A percentile compares a stretch with the other conserved stretches of the same genome.
phyloP scores from a whole-genome alignment of 2,329 filamentous ascomycete species.

The Ceratocystis diversiconidia region DNA sequence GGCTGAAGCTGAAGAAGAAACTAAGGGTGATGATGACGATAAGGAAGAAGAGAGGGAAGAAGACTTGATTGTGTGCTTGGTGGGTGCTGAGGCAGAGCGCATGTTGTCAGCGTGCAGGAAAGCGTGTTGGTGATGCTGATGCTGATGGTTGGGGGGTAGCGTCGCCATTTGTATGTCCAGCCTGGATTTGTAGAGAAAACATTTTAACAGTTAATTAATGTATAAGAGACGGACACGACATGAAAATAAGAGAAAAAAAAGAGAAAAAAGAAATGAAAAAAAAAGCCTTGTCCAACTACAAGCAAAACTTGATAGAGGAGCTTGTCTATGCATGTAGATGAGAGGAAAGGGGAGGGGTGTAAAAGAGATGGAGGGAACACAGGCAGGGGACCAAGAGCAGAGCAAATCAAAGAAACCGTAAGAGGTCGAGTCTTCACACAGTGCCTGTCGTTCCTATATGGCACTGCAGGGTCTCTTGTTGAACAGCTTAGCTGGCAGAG shows the following conservation, averaged over 20 bases:
- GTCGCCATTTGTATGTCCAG: slow-evolving; percentile 49
- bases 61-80: slow-evolving; percentile 37
- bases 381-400: neutral
- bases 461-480: neutral
- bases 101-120: slow-evolving; percentile 34
- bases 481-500: neutral
- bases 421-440: neutral
- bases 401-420: neutral
- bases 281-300: neutral
- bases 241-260: neutral
- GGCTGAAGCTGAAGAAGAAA: slow-evolving; percentile 45
- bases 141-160: slow-evolving; percentile 46
- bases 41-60: slow-evolving; percentile 41
- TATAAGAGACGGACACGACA: neutral
- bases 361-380: neutral
- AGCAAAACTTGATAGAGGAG: neutral
- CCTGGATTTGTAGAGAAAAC: slow-evolving; percentile 15
- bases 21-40: slow-evolving; percentile 45
- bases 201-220: neutral
- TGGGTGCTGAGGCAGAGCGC: slow-evolving; percentile 19
- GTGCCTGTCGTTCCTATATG: neutral
- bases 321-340: neutral
- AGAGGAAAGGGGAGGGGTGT: neutral
- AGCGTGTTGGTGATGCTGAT: slow-evolving; percentile 24
- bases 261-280: neutral